Base-by-base conservation (phyloP, 1,284 basidiomycete genomes). In the Boletus semigastroideus region DNA sequence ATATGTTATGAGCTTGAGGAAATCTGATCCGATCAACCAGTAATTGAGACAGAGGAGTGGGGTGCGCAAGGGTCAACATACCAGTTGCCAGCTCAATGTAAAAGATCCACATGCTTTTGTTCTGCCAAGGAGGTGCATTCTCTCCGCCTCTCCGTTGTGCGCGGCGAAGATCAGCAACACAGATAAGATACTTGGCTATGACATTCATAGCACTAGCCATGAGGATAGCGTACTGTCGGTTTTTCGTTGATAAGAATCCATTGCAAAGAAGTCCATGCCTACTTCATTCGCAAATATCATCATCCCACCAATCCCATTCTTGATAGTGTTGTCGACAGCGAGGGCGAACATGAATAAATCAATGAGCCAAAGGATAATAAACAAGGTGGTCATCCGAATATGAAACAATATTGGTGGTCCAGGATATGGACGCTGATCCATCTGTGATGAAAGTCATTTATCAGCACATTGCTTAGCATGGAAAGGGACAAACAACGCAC, bases 91-190 rank as follows among this genome's bases (percentile, higher is more conserved):
- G 75, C 63, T 98, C 96, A 57, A 98, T 86, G 66, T 97, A 98
- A 74, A 98, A 97, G 14, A 93, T 77, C 76, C 87, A 96, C 85
- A 98, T 96, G 74, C 92, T 95, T 78, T 99, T 99, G 64, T 91
- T 87, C 70, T 99, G 95, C 97, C 96, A 99, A 43, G 87, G 83
- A 52, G 92, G 91, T 0, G 92, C 92, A 66, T 90, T 90, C 62
- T 88, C 91, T 30, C 91, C 86, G 20, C 92, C 92, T 52, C 88
- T 75, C 45, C 75, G 73, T 47, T 81, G 79, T 3, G 92, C 91
- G 37, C 91, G 79, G 25, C 89, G 79, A 38, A 93, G 74, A 65
- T 98, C 97, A 58, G 90, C 80, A 20, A 89, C 73, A 50, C 89
- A 92, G 54, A 98, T 81, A n/a, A 81, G 60, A 68, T 99, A 99